phyloP scores from a whole-genome alignment of 2,329 filamentous ascomycete genomes.

The Sarocladium kiliense region DNA sequence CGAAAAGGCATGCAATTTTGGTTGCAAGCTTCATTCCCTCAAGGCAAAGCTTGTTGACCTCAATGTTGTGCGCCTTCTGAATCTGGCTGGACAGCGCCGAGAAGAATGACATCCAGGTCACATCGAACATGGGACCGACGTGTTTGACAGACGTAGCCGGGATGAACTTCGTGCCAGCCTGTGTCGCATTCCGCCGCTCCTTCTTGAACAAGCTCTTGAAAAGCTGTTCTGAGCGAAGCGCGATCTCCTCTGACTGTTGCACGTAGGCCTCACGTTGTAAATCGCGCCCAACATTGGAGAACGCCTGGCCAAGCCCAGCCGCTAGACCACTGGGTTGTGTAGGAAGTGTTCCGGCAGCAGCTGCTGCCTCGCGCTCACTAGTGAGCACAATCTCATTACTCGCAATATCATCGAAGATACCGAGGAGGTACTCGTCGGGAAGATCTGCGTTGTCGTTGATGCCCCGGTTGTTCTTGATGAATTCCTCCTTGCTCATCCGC shows the following conservation, averaged over 20 bases:
- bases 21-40: slow-evolving; percentile 95
- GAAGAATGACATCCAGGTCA: slow-evolving; percentile 98
- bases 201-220: slow-evolving; percentile 92
- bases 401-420: slow-evolving; percentile 89
- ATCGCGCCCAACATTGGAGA: slow-evolving; percentile 88
- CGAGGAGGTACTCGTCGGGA: slow-evolving; percentile 83
- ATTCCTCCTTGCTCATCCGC: slow-evolving; percentile 94
- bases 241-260: slow-evolving; percentile 92
- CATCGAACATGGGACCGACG: slow-evolving; percentile 96
- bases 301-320: slow-evolving; percentile 78
- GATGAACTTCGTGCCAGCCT: slow-evolving; percentile 70
- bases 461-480: slow-evolving; percentile 97
- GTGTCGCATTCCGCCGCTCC: slow-evolving; percentile 74
- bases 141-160: slow-evolving; percentile 91
- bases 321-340: slow-evolving; percentile 65
- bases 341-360: slow-evolving; percentile 62
- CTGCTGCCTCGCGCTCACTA: slow-evolving; percentile 85
- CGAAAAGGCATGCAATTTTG: slow-evolving; percentile 87
- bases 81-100: slow-evolving; percentile 90
- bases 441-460: slow-evolving; percentile 96
- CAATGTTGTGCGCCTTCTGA: slow-evolving; percentile 87
- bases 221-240: slow-evolving; percentile 67
- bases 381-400: slow-evolving; percentile 90
- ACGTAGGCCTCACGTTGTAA: slow-evolving; percentile 88
- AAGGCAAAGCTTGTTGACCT: slow-evolving; percentile 86